These are phyloP conservation scores for Cercospora berteroae DNA, from an alignment of 2,329 filamentous ascomycete genomes.

Conservation along the genomic window DNA sequence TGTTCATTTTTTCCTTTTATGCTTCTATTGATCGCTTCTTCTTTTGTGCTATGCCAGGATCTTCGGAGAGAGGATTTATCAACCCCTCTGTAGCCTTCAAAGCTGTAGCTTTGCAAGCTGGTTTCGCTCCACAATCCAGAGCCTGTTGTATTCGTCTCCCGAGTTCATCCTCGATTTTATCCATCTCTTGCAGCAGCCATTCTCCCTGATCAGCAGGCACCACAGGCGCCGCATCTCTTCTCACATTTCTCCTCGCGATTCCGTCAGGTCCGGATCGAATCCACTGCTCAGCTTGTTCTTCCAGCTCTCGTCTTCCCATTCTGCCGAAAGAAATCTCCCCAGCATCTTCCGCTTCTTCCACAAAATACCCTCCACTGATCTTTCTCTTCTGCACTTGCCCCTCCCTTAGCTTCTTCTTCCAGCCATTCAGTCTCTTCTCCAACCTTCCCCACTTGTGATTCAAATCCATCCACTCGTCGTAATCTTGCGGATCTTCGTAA, in stretches of 20 bases:
- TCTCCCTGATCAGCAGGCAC: conserved; percentile 6
- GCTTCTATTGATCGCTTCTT: background rate
- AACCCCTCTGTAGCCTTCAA: conserved; percentile 46
- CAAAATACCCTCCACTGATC: background rate
- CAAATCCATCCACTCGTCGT: conserved; percentile 50
- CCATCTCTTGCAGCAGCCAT: conserved; percentile 39
- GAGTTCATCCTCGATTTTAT: conserved; percentile 46
- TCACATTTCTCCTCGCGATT: background rate
- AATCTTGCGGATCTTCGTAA: conserved; percentile 54
- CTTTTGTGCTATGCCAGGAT: background rate
- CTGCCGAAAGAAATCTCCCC: conserved; percentile 27
- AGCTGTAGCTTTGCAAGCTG: conserved; percentile 28
- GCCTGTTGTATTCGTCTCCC: conserved; percentile 44
- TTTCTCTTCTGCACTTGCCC: background rate
- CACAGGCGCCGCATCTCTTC: background rate
- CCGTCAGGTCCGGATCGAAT: background rate
- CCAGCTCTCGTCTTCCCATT: conserved; percentile 33
- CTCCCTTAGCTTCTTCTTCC: conserved; percentile 35
- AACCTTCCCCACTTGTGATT: conserved; percentile 43
- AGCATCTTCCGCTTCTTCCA: background rate
- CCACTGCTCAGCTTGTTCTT: background rate
- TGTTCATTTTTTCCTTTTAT: background rate
- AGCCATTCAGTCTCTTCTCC: conserved; percentile 43
- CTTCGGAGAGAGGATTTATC: background rate
- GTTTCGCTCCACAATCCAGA: conserved; percentile 15